Evolutionary conservation across 495 filamentous ascomycete genomes (phyloP), one percentile per base, ranked within the genome.

Genomic region (Talaromyces ruber): DNA sequence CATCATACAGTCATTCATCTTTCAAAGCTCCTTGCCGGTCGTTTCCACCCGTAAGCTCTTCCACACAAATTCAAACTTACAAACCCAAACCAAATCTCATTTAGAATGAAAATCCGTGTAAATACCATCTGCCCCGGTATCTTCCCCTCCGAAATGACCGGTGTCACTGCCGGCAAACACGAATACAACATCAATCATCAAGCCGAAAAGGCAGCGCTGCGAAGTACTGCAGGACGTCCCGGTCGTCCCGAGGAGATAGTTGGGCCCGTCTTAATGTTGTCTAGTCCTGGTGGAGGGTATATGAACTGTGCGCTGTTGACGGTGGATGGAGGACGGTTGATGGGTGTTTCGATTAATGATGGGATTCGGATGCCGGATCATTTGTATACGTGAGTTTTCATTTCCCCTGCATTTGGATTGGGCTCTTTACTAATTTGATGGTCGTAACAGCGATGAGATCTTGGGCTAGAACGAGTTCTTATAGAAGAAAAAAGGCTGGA

Each of bases 81-180:
- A 32, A 9, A 32, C 30, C 3, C 2, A 9, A 1, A 26, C 24
- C 29, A 29, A 55, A 6, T 3, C 6, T 22, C 24, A 26, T 26
- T 6, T 59, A 47, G 62, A 59, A 61, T 62, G 60, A 14, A 37
- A 50, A 88, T 90, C 58, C 70, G 84, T 6, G 70, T 76, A 3
- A 89, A 88, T 68, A 74, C 79, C 22, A 73, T 90, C 11, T 82
- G 81, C 11, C 84, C 86, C 34, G 87, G 86, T 21, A 71, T 65
- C 18, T 67, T 65, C 32, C 37, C 58, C 16, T 53, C 58, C 30
- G 63, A 64, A 29, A 25, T 64, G 60, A 30, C 63, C 8, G 63
- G 60, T 7, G 55, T 60, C 18, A 50, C 60, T 7, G 30, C 55
- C 9, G 61, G 60, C 24, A 65, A 56, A 24, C 55, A 63, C 21